phyloP scores from a whole-genome alignment of 768 basidiomycete species.

The Leccinum disarticulatum region DNA sequence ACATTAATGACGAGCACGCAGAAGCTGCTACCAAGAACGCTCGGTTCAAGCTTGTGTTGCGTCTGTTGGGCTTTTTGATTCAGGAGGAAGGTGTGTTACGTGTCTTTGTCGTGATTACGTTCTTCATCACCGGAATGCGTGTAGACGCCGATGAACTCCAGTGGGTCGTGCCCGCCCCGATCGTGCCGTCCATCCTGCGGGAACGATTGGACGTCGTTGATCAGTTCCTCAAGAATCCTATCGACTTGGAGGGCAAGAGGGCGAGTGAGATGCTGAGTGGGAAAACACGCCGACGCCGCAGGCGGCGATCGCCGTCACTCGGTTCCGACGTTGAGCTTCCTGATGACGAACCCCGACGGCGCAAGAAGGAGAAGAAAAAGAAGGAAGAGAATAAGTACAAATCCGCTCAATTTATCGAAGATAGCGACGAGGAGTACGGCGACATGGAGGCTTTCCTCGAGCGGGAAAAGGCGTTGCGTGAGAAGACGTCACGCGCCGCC shows the following conservation, averaged over 20 bases:
- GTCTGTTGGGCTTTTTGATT: slow-evolving; percentile 70
- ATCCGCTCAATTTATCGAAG: slow-evolving; percentile 88
- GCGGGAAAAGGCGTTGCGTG: slow-evolving; percentile 63
- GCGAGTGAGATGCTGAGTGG: slow-evolving; percentile 69
- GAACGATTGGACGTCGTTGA: slow-evolving; percentile 72
- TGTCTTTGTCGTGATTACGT: not conserved
- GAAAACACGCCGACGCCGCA: slow-evolving; percentile 54
- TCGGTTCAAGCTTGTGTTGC: slow-evolving; percentile 82
- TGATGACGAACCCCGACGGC: slow-evolving; percentile 36
- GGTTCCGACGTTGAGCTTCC: slow-evolving; percentile 41
- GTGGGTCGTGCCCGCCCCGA: slow-evolving; percentile 81
- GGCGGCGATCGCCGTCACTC: slow-evolving; percentile 47
- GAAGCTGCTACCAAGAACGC: slow-evolving; percentile 76
- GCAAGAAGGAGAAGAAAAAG: slow-evolving; percentile 47
- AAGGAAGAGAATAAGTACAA: slow-evolving; percentile 78
- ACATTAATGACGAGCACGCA: slow-evolving; percentile 70
- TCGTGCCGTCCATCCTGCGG: slow-evolving; percentile 66
- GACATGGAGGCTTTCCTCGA: slow-evolving; percentile 83
- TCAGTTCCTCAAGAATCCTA: slow-evolving; percentile 78
- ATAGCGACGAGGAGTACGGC: slow-evolving; percentile 82
- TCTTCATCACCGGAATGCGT: slow-evolving; percentile 1
- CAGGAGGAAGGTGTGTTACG: slow-evolving; percentile 58
- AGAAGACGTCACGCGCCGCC: slow-evolving; percentile 48
- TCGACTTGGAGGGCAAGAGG: slow-evolving; percentile 78
- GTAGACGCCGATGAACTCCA: slow-evolving; percentile 70